A percentile compares a stretch with the other conserved stretches of the same genome.
Evolutionary conservation across 2,329 filamentous ascomycete species (phyloP).

Genomic region (Penicillium concentricum): DNA sequence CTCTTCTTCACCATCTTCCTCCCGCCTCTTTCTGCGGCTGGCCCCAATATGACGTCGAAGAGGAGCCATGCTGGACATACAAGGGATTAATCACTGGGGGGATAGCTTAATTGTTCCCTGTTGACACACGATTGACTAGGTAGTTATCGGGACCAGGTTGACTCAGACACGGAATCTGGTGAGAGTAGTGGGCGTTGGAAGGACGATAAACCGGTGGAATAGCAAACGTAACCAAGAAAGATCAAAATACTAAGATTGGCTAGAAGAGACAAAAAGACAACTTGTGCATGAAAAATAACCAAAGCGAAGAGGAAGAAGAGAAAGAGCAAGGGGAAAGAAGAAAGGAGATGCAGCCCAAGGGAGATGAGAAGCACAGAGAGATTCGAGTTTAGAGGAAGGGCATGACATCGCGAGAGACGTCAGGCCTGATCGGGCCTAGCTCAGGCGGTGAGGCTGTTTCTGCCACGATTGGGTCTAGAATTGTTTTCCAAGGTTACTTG

Average conservation of each 20-base stretch:
- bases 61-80: conserved; percentile 39
- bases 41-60: conserved; percentile 46
- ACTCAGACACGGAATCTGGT: conserved; percentile 19
- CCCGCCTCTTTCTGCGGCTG: conserved; percentile 45
- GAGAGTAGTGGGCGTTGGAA: conserved; percentile 20
- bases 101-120: not conserved
- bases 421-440: conserved; percentile 25
- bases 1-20: conserved; percentile 52
- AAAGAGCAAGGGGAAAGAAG: conserved; percentile 16
- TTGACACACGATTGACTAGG: conserved; percentile 5
- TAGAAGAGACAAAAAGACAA: conserved; percentile 1
- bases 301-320: conserved; percentile 12
- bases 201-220: conserved; percentile 11
- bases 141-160: conserved; percentile 4
- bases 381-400: conserved; percentile 20
- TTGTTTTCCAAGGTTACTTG: not conserved
- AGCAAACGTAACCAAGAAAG: conserved; percentile 3
- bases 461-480: conserved; percentile 20
- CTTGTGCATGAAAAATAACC: conserved; percentile 6
- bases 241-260: conserved; percentile 10
- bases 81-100: not conserved
- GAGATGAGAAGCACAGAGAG: conserved; percentile 19
- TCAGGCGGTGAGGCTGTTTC: conserved; percentile 18
- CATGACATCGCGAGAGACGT: conserved; percentile 26
- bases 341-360: conserved; percentile 19